Evolutionary conservation across 2,329 filamentous ascomycete genomes (phyloP).

Genomic region (Arthrobotrys musiformis): DNA sequence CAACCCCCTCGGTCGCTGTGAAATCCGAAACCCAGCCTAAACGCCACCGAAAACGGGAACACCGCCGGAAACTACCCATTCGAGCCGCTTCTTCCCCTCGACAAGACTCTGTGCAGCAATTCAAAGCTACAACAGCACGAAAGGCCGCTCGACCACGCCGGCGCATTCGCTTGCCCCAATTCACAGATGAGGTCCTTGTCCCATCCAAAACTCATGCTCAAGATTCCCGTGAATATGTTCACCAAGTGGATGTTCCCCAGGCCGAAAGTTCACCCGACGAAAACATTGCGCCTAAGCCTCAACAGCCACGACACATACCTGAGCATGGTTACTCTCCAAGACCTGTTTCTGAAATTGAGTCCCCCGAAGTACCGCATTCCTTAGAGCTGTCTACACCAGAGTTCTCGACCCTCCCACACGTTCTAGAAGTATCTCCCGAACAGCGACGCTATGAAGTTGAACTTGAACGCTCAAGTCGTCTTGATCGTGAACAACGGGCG

Average conservation of each 20-base stretch:
- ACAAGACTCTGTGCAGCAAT: background rate
- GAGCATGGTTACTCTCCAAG: background rate
- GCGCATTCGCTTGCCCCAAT: background rate
- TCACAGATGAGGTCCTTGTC: background rate
- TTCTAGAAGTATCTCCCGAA: constrained; percentile 26
- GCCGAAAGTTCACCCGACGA: background rate
- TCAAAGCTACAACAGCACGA: background rate
- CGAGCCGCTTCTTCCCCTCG: background rate
- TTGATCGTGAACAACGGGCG: constrained; percentile 38
- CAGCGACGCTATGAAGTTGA: constrained; percentile 51
- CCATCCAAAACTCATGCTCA: background rate
- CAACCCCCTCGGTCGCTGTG: background rate
- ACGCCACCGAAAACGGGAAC: constrained; percentile 1
- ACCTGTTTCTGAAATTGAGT: background rate
- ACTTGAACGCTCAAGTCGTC: constrained; percentile 24
- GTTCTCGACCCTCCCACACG: background rate
- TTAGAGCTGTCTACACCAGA: background rate
- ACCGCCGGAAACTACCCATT: background rate
- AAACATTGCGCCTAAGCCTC: background rate
- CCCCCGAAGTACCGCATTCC: background rate
- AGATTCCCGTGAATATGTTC: background rate
- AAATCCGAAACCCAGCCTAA: background rate
- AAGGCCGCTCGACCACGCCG: background rate
- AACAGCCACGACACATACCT: background rate
- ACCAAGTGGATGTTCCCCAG: background rate